Base-by-base conservation (phyloP, 2,329 filamentous ascomycete genomes). In the Penicillium aurantiogriseum region DNA sequence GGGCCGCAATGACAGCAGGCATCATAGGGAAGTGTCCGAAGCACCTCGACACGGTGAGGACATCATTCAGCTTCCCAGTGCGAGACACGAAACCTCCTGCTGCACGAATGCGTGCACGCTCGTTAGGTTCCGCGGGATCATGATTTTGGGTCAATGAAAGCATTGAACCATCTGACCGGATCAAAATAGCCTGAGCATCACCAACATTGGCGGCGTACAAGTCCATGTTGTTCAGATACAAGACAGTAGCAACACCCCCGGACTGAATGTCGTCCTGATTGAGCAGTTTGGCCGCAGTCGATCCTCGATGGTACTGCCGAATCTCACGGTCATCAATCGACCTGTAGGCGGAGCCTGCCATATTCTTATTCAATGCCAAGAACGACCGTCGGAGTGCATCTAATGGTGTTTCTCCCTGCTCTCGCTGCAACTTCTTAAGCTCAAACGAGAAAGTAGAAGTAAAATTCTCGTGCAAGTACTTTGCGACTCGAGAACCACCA, bases 401-500 rank as follows among this genome's bases (percentile, higher is more conserved):
- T 8, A 83, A 80, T 0, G 93, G 88, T 0, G 85, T 90, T 71
- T 97, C 94, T 31, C 84, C 80, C 33, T 82, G 76, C n/a, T 85
- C 78, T 9, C 78, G 79, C 67, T 88, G 89, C 39, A 96, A 73
- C 57, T 81, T 84, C 63, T 91, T 91, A 51, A 99, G 76, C 75
- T 99, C 93, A 54, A 88, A 83, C 6, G 85, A 85, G 68, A 99
- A 94, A 17, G 91, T 88, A 59, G 88, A 84, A 25, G 90, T 90
- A 74, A 99, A 97, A 70, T 97, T 93, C 76, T 99, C 94, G 71
- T 99, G 93, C 31, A 99, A 80, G 69, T 91, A 99, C 73, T 97
- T 97, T 63, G 94, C 92, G 66, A 99, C 91, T 78, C 95, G 95
- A 61, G 92, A 97, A 43, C 94, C 95, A 59, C 92, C 90, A 60